Percentiles rank a stretch among this genome's conserved stretches.
Conservation (phyloP, 805 yeast genomes). For the Lipomyces spencermartinsiae region DNA sequence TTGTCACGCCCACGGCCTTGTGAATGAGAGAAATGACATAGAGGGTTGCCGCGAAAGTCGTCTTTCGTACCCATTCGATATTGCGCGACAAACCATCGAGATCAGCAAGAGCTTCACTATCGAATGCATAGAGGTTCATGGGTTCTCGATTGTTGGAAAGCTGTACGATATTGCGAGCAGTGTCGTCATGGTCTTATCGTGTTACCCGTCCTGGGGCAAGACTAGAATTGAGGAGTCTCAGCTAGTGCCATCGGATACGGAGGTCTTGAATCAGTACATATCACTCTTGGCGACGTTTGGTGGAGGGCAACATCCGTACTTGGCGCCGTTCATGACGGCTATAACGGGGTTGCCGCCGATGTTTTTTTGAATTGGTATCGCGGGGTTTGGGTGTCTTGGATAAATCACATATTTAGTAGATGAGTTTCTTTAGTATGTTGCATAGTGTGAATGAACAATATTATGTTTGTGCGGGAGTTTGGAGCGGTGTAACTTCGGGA, state of each 20-base stretch:
- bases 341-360: constrained; percentile 2
- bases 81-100: constrained; percentile 11
- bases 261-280: constrained; percentile 8
- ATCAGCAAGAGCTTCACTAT: background rate
- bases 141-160: background rate
- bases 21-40: background rate
- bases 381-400: background rate
- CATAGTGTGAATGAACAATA: too few species aligned
- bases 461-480: too few species aligned
- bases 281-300: constrained; percentile 18
- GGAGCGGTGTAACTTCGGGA: too few species aligned
- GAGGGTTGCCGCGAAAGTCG: background rate
- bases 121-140: background rate
- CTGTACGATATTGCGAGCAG: constrained; percentile 20
- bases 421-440: too few species aligned
- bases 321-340: constrained; percentile 17
- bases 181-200: background rate
- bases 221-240: background rate
- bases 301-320: constrained; percentile 25
- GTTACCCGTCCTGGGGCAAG: background rate
- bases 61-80: constrained; percentile 11
- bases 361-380: background rate
- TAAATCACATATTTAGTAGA: too few species aligned
- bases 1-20: constrained; percentile 15
- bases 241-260: background rate